These are phyloP conservation scores for Aspergillus panamensis DNA, from an alignment of 495 filamentous ascomycete genomes.

Conservation along the genomic window DNA sequence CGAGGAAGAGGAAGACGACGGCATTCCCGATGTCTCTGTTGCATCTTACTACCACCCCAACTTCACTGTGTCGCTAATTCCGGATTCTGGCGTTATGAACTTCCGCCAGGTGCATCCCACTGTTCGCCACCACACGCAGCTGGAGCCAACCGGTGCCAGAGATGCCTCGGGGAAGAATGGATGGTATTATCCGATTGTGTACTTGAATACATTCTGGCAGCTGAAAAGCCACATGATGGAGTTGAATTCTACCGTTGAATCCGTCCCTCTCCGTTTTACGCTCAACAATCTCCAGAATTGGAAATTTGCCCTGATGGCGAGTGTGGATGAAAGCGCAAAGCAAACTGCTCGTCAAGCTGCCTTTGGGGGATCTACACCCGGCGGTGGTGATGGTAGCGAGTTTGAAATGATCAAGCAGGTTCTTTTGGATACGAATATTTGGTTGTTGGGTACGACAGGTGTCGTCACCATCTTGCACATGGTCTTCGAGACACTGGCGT, in stretches of 20 bases:
- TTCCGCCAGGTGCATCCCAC: slow-evolving; percentile 70
- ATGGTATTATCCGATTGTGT: slow-evolving; percentile 96
- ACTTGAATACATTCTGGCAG: slow-evolving; percentile 96
- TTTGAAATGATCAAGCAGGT: slow-evolving; percentile 96
- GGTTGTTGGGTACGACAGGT: slow-evolving; percentile 77
- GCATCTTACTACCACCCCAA: slow-evolving; percentile 94
- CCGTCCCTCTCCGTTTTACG: slow-evolving; percentile 77
- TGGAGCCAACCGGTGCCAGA: slow-evolving; percentile 69
- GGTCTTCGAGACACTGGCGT: slow-evolving; percentile 92
- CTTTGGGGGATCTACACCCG: slow-evolving; percentile 59
- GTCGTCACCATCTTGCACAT: slow-evolving; percentile 87
- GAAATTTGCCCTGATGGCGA: slow-evolving; percentile 84
- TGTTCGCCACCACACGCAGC: slow-evolving; percentile 67
- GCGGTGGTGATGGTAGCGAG: slow-evolving; percentile 71
- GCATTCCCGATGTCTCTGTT: slow-evolving; percentile 58
- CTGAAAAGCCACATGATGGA: slow-evolving; percentile 85
- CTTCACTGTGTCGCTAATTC: slow-evolving; percentile 82
- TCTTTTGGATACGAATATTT: slow-evolving; percentile 89
- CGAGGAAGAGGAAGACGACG: slow-evolving; percentile 48
- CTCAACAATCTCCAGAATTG: slow-evolving; percentile 80
- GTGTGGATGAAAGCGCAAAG: slow-evolving; percentile 83
- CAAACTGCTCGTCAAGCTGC: slow-evolving; percentile 70
- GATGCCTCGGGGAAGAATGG: slow-evolving; percentile 82
- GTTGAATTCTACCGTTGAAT: slow-evolving; percentile 85
- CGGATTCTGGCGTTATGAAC: slow-evolving; percentile 65